Evolutionary conservation across 345 rosid species (phyloP), one percentile per base, ranked within the genome.

Genomic region (Clarkia xantiana): DNA sequence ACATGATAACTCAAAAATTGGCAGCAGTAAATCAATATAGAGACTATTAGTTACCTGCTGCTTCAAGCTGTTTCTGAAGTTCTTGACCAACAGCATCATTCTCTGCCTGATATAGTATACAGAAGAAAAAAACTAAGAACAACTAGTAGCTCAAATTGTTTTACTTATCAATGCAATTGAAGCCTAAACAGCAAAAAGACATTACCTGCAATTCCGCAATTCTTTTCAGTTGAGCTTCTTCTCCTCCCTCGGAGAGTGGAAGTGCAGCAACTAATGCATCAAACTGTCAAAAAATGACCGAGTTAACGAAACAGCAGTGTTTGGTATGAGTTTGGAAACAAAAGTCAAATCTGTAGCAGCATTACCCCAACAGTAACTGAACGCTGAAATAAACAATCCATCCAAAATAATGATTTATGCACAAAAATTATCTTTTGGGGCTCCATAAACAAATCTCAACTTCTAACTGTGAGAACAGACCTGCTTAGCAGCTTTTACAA

Each of bases 401-500:
- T 58, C 47, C 29, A 43, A 58, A 54, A 22, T 4, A 29, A 29
- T 19, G 19, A 29, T 16, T 13, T 42, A 25, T 42, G 13, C 14
- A 25, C 15, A 15, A 14, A 17, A 13, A 19, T 0, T 18, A 9
- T 0, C 23, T 29, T 29, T 10, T 29, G 0, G 36, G 36, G 5
- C 36, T 29, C 36, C 36, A 29, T 29, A 29, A 9, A 29, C n/a
- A 29, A 29, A 29, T 29, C 8, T 6, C 36, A 29, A 29, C 36
- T 1, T 40, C 41, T n/a, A 47, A 22, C 18, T 14, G 0, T 25
- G 16, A 18, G 16, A 29, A 19, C 6, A 6, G 15, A 80, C 90
- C 96, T 91, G 94, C 67, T 91, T 84, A 43, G 98, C 98, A 60
- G 93, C 93, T 55, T 86, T 84, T 6, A 91, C 96, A 44, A 91